These are phyloP conservation scores for Mychonastes homosphaera DNA, from an alignment of 139 green algal species.

Conservation along the genomic window DNA sequence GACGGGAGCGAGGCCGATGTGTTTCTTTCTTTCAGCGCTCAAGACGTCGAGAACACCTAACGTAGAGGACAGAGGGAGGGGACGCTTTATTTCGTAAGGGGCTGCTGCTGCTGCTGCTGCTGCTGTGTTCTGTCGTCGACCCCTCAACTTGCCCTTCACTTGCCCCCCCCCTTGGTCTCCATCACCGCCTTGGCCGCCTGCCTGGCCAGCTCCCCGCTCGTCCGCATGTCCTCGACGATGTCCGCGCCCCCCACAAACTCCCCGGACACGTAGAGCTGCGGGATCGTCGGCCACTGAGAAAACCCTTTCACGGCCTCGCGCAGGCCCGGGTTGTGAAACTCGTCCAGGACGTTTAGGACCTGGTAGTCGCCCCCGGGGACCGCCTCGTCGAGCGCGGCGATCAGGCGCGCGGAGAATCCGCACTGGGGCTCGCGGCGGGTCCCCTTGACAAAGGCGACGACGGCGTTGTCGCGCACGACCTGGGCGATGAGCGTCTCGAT, in stretches of 20 bases:
- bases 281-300: constrained; percentile 92
- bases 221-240: constrained; percentile 77
- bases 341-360: constrained; percentile 88
- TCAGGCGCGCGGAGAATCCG: constrained; percentile 54
- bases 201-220: constrained; percentile 39
- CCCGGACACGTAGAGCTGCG: constrained; percentile 77
- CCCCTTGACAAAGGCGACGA: constrained; percentile 89
- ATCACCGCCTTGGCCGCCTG: too few relatives aligned
- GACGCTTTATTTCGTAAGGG: too few relatives aligned
- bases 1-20: too few relatives aligned
- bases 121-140: too few relatives aligned
- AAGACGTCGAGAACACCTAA: too few relatives aligned
- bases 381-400: constrained; percentile 12
- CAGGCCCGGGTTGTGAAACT: constrained; percentile 67
- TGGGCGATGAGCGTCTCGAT: constrained; percentile 66
- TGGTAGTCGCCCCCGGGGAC: constrained; percentile 43
- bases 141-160: too few relatives aligned
- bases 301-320: constrained; percentile 87
- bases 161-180: too few relatives aligned
- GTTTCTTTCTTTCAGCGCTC: too few relatives aligned
- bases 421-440: constrained; percentile 74
- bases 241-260: constrained; percentile 92
- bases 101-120: too few relatives aligned
- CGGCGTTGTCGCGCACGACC: constrained; percentile 69
- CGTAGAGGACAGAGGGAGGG: too few relatives aligned